Evolutionary conservation across 1,284 basidiomycete species (phyloP), one percentile per base, ranked within the genome.

Genomic region (Schizopora paradoxa): DNA sequence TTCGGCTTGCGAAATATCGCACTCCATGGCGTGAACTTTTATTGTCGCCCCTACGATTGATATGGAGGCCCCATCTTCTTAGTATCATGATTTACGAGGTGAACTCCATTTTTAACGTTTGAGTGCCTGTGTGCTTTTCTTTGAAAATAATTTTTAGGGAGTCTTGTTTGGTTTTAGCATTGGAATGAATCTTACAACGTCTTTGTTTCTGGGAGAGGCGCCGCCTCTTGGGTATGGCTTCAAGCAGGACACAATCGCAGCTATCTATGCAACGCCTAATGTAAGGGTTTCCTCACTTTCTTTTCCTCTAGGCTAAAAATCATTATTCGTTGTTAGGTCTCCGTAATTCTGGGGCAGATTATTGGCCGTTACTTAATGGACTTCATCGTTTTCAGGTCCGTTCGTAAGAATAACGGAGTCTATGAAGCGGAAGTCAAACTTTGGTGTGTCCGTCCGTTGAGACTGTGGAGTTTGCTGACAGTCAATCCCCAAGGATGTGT

Each of bases 101-200:
- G n/a, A n/a, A n/a, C n/a, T n/a, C n/a, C n/a, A n/a, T n/a, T n/a
- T n/a, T n/a, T n/a, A n/a, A n/a, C n/a, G n/a, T n/a, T n/a, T n/a
- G n/a, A n/a, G n/a, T n/a, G n/a, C n/a, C n/a, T n/a, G n/a, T n/a
- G n/a, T n/a, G n/a, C n/a, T n/a, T n/a, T n/a, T n/a, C n/a, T n/a
- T n/a, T n/a, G n/a, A n/a, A n/a, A n/a, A n/a, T n/a, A n/a, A n/a
- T n/a, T n/a, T n/a, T n/a, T n/a, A n/a, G n/a, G n/a, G n/a, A n/a
- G n/a, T 74, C 44, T 52, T 82, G 5, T 84, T 86, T 56, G 83
- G 82, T 3, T 86, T 86, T 57, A 56, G 67, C 26, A 80, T 86
- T 46, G 84, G 84, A 27, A 76, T 87, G 45, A 86, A 86, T 51
- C 85, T n/a, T n/a, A 87, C 86, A 4, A 82, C 79, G 75, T 75